Evolutionary conservation across 1,284 basidiomycete species (phyloP).

Genomic region (Malassezia japonica): DNA sequence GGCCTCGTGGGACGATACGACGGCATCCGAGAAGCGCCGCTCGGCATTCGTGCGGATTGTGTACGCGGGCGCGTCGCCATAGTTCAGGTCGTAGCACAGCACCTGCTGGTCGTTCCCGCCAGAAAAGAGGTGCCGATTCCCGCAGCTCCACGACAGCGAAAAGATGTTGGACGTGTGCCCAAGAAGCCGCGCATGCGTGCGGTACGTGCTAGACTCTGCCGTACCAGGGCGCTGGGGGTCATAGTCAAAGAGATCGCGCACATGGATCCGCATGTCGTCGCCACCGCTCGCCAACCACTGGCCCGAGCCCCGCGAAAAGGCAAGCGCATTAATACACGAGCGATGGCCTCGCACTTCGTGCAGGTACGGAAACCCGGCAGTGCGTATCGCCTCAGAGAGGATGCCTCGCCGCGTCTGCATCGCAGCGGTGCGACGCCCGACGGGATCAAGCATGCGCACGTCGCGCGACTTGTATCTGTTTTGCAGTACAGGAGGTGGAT

Average conservation of each 20-base stretch:
- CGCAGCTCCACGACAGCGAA: constrained; percentile 12
- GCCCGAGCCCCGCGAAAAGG: constrained; percentile 12
- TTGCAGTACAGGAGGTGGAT: no score
- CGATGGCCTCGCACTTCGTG: constrained; percentile 16
- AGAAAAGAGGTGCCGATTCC: constrained; percentile 8
- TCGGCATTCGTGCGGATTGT: neutral
- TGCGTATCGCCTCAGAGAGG: neutral
- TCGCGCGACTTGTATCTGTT: no score
- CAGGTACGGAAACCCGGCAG: constrained; percentile 8
- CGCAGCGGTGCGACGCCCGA: neutral
- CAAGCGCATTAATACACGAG: constrained; percentile 17
- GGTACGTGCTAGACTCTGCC: constrained; percentile 9
- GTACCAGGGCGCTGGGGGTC: neutral
- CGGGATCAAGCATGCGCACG: no score
- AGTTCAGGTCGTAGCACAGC: constrained; percentile 14
- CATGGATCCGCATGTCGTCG: constrained; percentile 15
- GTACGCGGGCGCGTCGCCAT: constrained; percentile 3
- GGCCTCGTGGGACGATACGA: constrained; percentile 3
- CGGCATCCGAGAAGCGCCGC: neutral
- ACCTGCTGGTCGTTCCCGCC: constrained; percentile 13
- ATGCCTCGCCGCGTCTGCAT: constrained; percentile 6
- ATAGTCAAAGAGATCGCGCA: constrained; percentile 16
- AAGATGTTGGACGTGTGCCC: constrained; percentile 17
- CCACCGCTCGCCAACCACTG: constrained; percentile 19
- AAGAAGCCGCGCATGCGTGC: constrained; percentile 6